These are phyloP conservation scores for Tricholoma sp. DNA, from an alignment of 768 basidiomycete species.

Conservation along the genomic window DNA sequence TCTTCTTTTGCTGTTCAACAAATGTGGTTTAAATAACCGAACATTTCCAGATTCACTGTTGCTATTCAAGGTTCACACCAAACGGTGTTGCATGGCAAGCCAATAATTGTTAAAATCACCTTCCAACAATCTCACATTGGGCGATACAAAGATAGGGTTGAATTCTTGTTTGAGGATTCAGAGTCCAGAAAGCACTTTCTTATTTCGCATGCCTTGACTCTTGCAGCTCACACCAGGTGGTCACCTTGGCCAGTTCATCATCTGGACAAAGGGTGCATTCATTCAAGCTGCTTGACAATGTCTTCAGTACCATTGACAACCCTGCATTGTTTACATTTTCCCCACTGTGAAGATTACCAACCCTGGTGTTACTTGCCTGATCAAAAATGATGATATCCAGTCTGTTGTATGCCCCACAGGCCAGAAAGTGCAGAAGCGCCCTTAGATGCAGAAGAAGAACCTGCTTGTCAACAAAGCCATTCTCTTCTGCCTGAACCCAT, in stretches of 20 bases:
- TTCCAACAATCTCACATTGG: too few relatives aligned
- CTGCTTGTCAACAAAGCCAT: slow-evolving; percentile 90
- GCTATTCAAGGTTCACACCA: too few relatives aligned
- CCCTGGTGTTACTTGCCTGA: slow-evolving; percentile 94
- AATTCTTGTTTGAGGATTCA: too few relatives aligned
- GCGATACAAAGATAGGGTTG: too few relatives aligned
- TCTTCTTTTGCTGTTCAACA: too few relatives aligned
- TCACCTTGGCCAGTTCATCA: slow-evolving; percentile 96
- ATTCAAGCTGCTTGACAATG: slow-evolving; percentile 87
- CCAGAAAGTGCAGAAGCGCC: slow-evolving; percentile 81
- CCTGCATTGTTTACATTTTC: slow-evolving; percentile 71
- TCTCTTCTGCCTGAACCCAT: slow-evolving; percentile 97
- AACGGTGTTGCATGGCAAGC: too few relatives aligned
- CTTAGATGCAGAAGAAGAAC: slow-evolving; percentile 99
- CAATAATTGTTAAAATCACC: too few relatives aligned
- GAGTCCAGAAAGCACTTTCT: too few relatives aligned
- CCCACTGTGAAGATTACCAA: slow-evolving; percentile 96
- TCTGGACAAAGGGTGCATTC: slow-evolving; percentile 99
- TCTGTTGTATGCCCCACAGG: slow-evolving; percentile 90
- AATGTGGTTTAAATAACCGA: too few relatives aligned
- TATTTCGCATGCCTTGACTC: slow-evolving; percentile 59
- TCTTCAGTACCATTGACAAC: slow-evolving; percentile 94
- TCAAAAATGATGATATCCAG: slow-evolving; percentile 98
- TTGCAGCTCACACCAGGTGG: slow-evolving; percentile 99
- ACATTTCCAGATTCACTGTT: too few relatives aligned